Conservation (phyloP, 805 yeast species). For the Maudiozyma bulderi region DNA sequence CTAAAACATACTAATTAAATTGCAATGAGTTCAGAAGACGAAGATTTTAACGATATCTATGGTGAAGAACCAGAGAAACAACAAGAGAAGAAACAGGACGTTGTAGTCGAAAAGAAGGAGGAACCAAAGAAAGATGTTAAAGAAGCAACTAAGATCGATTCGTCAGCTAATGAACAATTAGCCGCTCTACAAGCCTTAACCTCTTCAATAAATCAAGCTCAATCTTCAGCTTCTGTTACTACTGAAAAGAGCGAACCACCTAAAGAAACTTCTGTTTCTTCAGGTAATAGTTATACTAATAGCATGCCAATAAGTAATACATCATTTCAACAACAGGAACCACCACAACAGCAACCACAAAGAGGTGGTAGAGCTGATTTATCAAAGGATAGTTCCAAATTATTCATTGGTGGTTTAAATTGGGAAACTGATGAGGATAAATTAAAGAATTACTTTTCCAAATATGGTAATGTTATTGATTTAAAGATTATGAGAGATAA, state of each 20-base stretch:
- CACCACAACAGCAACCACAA: background rate
- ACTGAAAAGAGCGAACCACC: background rate
- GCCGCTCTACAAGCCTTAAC: conserved; percentile 30
- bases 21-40: conserved; percentile 72
- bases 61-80: conserved; percentile 21
- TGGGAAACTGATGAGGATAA: conserved; percentile 96
- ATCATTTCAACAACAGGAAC: background rate
- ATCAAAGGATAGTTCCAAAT: conserved; percentile 71
- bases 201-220: conserved; percentile 15
- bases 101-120: background rate
- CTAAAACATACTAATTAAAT: too few species aligned
- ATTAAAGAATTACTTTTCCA: conserved; percentile 68
- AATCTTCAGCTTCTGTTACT: background rate
- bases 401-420: conserved; percentile 94
- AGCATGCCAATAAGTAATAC: background rate
- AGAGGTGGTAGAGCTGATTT: conserved; percentile 34
- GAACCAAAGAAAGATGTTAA: conserved; percentile 1
- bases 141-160: conserved; percentile 1
- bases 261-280: background rate
- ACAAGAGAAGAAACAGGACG: background rate
- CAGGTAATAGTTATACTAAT: background rate
- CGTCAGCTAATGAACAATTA: conserved; percentile 23
- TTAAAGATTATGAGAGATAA: conserved; percentile 89
- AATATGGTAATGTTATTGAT: conserved; percentile 83
- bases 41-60: conserved; percentile 91